A percentile compares a stretch with the other conserved stretches of the same genome.
Conservation (phyloP, 2,329 filamentous ascomycete genomes). For the Trichoderma lentiforme region DNA sequence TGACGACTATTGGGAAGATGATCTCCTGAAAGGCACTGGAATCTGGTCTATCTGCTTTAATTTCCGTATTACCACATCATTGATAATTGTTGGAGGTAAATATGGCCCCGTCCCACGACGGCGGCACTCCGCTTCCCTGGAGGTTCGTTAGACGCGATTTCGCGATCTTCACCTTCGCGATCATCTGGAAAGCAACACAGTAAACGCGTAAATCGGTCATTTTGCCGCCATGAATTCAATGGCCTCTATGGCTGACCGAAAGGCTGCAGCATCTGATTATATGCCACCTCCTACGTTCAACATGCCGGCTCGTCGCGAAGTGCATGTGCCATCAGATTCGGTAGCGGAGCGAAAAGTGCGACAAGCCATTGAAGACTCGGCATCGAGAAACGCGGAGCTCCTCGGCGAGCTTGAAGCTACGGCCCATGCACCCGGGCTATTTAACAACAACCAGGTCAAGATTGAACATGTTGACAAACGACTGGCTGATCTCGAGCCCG, state of each 20-base stretch:
- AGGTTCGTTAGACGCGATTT: not conserved
- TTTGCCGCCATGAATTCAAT: not conserved
- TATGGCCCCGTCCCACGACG: not conserved
- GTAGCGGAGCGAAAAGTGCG: constrained; percentile 9
- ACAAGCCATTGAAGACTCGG: constrained; percentile 29
- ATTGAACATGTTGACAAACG: constrained; percentile 14
- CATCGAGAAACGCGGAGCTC: constrained; percentile 12
- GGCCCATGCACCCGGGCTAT: not conserved
- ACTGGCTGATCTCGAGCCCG: constrained; percentile 9
- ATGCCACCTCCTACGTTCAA: not conserved
- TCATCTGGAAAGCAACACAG: not conserved
- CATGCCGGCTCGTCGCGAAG: not conserved
- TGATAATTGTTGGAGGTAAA: not conserved
- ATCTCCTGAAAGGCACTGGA: not conserved
- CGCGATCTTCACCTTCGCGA: not conserved
- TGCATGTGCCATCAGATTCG: not conserved
- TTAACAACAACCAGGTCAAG: constrained; percentile 11
- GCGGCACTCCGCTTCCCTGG: not conserved
- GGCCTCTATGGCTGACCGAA: not conserved
- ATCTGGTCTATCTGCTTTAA: not conserved
- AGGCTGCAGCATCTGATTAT: not conserved
- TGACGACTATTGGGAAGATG: not conserved
- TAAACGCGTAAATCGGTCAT: not conserved
- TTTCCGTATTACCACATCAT: not conserved
- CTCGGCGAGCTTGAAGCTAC: constrained; percentile 13